Evolutionary conservation across 768 basidiomycete species (phyloP).

Genomic region (Trichaptum fuscoviolaceum): DNA sequence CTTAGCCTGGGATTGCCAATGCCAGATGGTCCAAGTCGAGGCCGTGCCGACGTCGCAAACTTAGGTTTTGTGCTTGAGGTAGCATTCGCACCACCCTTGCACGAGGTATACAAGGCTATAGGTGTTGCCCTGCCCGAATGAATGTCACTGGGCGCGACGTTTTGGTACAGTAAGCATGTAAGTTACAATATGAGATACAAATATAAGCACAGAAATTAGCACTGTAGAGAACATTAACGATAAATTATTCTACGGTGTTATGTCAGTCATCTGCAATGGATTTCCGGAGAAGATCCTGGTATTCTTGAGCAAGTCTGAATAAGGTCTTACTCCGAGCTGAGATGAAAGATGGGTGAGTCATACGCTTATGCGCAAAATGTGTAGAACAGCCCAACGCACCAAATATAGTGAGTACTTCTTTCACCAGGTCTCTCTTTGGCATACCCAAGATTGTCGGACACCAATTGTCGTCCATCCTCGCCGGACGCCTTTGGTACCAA

Average conservation of each 20-base stretch:
- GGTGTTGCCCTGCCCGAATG: neutral
- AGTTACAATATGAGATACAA: neutral
- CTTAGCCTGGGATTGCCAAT: neutral
- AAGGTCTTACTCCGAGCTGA: constrained; percentile 72
- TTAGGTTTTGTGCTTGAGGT: neutral
- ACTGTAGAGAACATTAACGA: neutral
- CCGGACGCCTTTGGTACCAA: constrained; percentile 53
- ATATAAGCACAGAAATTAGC: neutral
- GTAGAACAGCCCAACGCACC: constrained; percentile 42
- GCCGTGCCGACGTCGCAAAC: neutral
- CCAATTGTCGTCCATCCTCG: constrained; percentile 59
- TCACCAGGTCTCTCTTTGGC: constrained; percentile 75
- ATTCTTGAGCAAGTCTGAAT: constrained; percentile 69
- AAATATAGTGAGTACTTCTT: constrained; percentile 73
- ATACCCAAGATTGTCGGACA: constrained; percentile 63
- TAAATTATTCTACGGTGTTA: neutral
- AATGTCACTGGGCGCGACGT: neutral
- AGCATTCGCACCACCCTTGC: neutral
- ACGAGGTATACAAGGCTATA: neutral
- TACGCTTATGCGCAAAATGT: neutral
- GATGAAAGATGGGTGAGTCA: constrained; percentile 8
- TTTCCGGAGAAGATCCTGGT: constrained; percentile 76
- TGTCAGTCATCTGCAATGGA: constrained; percentile 43
- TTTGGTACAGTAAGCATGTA: neutral
- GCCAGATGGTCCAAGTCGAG: neutral